Conservation (phyloP, 768 basidiomycete genomes). For the Amanita inopinata region DNA sequence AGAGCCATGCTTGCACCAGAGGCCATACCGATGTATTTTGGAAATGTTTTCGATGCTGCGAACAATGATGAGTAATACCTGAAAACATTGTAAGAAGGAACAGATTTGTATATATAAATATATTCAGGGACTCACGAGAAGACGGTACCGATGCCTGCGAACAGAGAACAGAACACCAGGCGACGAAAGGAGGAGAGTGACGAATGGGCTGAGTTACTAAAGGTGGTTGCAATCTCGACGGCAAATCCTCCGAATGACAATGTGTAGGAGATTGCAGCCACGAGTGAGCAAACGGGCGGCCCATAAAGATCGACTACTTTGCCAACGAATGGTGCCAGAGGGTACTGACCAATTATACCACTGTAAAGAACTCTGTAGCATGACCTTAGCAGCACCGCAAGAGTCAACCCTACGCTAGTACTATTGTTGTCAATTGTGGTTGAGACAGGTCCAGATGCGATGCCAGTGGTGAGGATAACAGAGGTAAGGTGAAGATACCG, state of each 20-base stretch:
- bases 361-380: constrained; percentile 27
- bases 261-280: constrained; percentile 49
- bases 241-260: constrained; percentile 57
- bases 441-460: constrained; percentile 56
- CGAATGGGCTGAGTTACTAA: constrained; percentile 26
- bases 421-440: constrained; percentile 71
- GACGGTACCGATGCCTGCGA: constrained; percentile 59
- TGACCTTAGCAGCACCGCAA: neutral
- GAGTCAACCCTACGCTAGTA: constrained; percentile 48
- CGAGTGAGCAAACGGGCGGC: constrained; percentile 56
- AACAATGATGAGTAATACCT: constrained; percentile 69
- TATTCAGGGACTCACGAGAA: constrained; percentile 50
- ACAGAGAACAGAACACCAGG: constrained; percentile 48
- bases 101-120: too few relatives aligned
- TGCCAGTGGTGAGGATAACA: constrained; percentile 57
- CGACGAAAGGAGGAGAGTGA: constrained; percentile 37
- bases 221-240: constrained; percentile 38
- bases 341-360: constrained; percentile 80
- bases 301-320: constrained; percentile 60
- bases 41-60: constrained; percentile 64
- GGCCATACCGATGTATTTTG: constrained; percentile 52
- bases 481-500: constrained; percentile 73
- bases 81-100: too few relatives aligned
- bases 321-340: constrained; percentile 60
- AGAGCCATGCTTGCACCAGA: constrained; percentile 60